These are phyloP conservation scores for Fusarium tjaetaba DNA, from an alignment of 2,329 filamentous ascomycete species.

Conservation along the genomic window DNA sequence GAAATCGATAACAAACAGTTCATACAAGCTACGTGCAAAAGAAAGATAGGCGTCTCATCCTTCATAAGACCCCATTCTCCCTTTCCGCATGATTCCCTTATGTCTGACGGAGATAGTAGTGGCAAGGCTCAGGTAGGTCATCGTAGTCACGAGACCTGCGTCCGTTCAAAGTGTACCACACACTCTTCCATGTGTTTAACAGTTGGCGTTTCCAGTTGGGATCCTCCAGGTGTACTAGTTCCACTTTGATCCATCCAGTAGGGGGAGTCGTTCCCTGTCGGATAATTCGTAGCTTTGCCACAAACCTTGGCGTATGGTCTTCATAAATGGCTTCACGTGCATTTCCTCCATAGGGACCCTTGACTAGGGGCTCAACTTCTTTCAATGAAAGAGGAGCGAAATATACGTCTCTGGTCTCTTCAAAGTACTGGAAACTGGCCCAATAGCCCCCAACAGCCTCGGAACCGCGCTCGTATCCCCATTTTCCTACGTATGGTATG, in stretches of 20 bases:
- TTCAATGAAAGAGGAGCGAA: not conserved
- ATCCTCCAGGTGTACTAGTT: fast-evolving
- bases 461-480: not conserved
- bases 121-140: not conserved
- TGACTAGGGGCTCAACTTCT: not conserved
- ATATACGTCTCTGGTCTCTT: not conserved
- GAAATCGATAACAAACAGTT: not conserved
- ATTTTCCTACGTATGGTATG: not conserved
- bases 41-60: fast-evolving
- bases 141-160: too few species aligned
- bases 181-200: not conserved
- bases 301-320: not conserved
- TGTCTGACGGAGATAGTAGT: not conserved
- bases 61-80: fast-evolving
- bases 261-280: not conserved
- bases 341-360: not conserved
- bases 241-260: not conserved
- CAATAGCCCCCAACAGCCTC: fast-evolving
- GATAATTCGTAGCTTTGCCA: not conserved
- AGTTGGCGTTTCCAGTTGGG: fast-evolving
- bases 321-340: not conserved
- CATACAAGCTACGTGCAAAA: not conserved
- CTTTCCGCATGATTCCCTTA: fast-evolving
- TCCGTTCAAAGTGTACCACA: not conserved
- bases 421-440: not conserved